Conservation (phyloP, 106 monocot species). For the Dendrobium chrysotoxum region DNA sequence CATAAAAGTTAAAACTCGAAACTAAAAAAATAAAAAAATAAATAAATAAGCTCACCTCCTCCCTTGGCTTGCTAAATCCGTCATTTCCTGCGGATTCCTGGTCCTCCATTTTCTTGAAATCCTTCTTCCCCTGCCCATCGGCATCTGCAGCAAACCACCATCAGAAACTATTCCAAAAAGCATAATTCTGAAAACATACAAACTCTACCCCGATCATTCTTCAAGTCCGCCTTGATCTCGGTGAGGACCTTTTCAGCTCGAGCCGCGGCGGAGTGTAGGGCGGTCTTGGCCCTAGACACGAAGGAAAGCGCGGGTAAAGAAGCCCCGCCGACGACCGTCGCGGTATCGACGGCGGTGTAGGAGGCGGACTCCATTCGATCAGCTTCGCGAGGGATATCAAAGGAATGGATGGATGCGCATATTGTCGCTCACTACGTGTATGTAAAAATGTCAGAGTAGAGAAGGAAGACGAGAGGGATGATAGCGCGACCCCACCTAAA, state of each 20-base stretch:
- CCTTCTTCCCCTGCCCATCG: slow-evolving; percentile 20
- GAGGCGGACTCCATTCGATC: slow-evolving; percentile 12
- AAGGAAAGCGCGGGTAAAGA: slow-evolving; percentile 29
- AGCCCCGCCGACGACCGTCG: slow-evolving; percentile 6
- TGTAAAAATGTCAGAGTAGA: neutral
- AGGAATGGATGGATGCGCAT: slow-evolving; percentile 4
- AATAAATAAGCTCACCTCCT: slow-evolving; percentile 19
- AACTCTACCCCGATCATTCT: slow-evolving; percentile 28
- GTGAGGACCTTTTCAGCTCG: slow-evolving; percentile 72
- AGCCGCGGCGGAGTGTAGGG: slow-evolving; percentile 64
- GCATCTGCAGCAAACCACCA: slow-evolving; percentile 17
- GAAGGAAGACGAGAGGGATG: neutral
- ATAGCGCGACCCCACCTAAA: neutral
- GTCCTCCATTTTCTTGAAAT: slow-evolving; percentile 25
- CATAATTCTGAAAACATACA: neutral
- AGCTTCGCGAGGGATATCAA: neutral
- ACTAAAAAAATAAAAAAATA: too few species aligned
- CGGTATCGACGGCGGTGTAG: neutral
- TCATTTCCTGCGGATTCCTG: slow-evolving; percentile 9
- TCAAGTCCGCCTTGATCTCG: slow-evolving; percentile 73
- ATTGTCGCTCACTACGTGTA: neutral
- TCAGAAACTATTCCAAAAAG: neutral
- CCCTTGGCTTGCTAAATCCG: slow-evolving; percentile 1
- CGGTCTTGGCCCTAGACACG: slow-evolving; percentile 72
- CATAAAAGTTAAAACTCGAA: neutral